phyloP scores from a whole-genome alignment of 2,329 filamentous ascomycete genomes.

The Colletotrichum orchidophilum region DNA sequence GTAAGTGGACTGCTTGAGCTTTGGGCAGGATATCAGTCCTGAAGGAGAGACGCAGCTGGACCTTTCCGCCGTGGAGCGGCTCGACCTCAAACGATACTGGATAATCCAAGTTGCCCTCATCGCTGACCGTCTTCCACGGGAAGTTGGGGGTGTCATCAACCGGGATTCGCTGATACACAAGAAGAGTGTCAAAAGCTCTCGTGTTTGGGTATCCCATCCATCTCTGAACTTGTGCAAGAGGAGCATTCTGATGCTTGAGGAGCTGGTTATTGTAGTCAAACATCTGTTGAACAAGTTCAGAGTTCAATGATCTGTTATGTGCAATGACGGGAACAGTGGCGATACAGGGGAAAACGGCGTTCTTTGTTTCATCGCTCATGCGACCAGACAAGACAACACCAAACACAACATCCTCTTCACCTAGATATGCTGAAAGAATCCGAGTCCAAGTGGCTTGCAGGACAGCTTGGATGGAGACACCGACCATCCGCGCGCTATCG shows the following conservation, averaged over 20 bases:
- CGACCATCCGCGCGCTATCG: slow-evolving; percentile 60
- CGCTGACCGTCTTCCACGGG: slow-evolving; percentile 70
- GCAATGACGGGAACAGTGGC: slow-evolving; percentile 80
- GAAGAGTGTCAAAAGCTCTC: slow-evolving; percentile 82
- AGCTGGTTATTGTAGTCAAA: slow-evolving; percentile 72
- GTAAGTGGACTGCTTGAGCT: slow-evolving; percentile 72
- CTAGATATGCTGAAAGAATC: slow-evolving; percentile 79
- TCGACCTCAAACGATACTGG: slow-evolving; percentile 83
- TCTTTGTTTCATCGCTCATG: slow-evolving; percentile 65
- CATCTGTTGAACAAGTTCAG: slow-evolving; percentile 67
- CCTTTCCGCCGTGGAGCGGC: slow-evolving; percentile 53
- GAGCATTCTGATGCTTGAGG: slow-evolving; percentile 75
- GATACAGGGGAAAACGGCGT: slow-evolving; percentile 79
- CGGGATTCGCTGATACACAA: slow-evolving; percentile 78
- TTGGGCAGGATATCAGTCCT: slow-evolving; percentile 70
- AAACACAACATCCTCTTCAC: slow-evolving; percentile 78
- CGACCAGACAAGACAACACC: slow-evolving; percentile 84
- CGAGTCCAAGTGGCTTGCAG: slow-evolving; percentile 83
- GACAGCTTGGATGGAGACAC: slow-evolving; percentile 79
- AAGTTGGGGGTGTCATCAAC: slow-evolving; percentile 36
- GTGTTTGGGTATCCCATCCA: slow-evolving; percentile 73
- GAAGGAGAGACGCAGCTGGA: slow-evolving; percentile 75
- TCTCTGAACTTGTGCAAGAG: slow-evolving; percentile 76
- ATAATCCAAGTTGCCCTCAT: slow-evolving; percentile 79
- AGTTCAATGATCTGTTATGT: slow-evolving; percentile 62